Evolutionary conservation across 345 rosid species (phyloP).

Genomic region (Citrus sinensis): DNA sequence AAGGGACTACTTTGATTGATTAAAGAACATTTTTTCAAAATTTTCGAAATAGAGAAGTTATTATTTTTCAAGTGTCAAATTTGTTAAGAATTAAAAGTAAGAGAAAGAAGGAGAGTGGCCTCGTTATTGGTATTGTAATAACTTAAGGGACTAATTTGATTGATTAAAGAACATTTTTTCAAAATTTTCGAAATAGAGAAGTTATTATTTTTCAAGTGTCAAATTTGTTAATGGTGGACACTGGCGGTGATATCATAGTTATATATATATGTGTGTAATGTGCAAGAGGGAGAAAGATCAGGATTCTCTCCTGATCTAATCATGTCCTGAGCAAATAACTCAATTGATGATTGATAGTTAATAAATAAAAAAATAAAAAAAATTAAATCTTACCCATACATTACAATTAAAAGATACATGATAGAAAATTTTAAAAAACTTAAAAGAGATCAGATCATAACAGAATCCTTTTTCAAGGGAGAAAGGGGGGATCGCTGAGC

Average conservation of each 20-base stretch:
- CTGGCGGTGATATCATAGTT: not conserved
- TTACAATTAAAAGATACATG: too few species aligned
- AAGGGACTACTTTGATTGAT: not conserved
- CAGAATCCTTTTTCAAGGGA: too few species aligned
- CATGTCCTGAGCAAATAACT: too few species aligned
- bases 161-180: not conserved
- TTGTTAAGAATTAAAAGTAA: slow-evolving; percentile 1
- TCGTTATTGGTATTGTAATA: slow-evolving; percentile 14
- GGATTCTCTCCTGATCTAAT: too few species aligned
- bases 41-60: not conserved
- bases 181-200: not conserved
- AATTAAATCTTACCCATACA: too few species aligned
- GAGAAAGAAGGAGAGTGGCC: slow-evolving; percentile 13
- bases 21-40: not conserved
- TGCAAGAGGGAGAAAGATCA: not conserved
- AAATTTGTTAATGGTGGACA: slow-evolving; percentile 15
- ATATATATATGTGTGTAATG: not conserved
- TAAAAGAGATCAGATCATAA: too few species aligned
- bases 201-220: not conserved
- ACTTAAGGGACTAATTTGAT: too few species aligned
- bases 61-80: not conserved
- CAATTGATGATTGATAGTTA: too few species aligned
- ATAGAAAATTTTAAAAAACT: too few species aligned
- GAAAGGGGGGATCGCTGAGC: not conserved
- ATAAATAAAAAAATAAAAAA: too few species aligned